Base-by-base conservation (phyloP, 1,139 yeast genomes). In the Kodamaea alishanica region DNA sequence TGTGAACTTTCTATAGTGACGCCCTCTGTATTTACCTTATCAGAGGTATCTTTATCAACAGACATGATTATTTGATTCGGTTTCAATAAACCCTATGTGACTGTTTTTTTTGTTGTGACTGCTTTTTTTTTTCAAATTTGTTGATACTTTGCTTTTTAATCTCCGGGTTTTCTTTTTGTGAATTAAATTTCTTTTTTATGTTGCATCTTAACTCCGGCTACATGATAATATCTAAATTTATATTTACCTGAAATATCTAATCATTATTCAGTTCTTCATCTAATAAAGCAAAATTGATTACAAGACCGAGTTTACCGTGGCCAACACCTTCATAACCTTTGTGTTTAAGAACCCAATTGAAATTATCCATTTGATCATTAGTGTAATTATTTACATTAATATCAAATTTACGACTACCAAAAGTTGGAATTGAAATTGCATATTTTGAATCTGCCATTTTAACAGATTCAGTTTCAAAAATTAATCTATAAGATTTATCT, bases 301-400 rank as follows among this genome's bases (percentile, higher is more conserved):
- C 61, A 44, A 70, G 54, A 0, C 75, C 76, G 24, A 59, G 43
- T 6, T 44, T 49, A 0, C 75, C 75, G 9, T 47, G 44, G 4
- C 63, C 67, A 2, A 66, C 70, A 1, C 69, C 70, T 6, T 65
- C 71, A 37, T 48, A 52, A 1, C 74, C 75, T 4, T 66, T 65
- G 32, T 55, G 50, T 48, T 71, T 71, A 33, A 72, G 49, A 4
- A 65, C 59, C 73, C 73, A 72, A 44, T 72, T 70, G 52, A 71
- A 68, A 45, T 70, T 70, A 48, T 71, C 55, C 41, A 72, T 54
- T 8, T 59, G 57, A 5, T 70, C 74, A 41, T 70, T 70, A 30
- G 74, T 73, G 43, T 65, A 71, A 30, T 54, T 56, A 26, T 57
- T 55, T 1, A 70, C 74, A 41, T 68, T 59, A 24, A 72, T 61